These are phyloP conservation scores for Rhinocladiella similis DNA, from an alignment of 2,329 filamentous ascomycete genomes.

Conservation along the genomic window DNA sequence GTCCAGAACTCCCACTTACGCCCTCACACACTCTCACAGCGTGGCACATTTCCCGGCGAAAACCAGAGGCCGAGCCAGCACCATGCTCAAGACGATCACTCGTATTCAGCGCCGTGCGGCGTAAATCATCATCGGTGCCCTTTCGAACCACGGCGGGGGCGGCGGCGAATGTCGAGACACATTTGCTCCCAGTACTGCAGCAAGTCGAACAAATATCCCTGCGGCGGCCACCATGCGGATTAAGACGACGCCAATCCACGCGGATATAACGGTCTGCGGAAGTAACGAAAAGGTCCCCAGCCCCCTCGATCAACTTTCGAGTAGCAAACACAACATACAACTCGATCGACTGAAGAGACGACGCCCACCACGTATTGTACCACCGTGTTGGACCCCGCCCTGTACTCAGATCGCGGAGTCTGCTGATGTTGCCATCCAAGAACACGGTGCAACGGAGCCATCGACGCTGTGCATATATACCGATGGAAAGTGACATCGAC, in stretches of 20 bases:
- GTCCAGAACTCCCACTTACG: too few species aligned
- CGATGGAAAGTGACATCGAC: constrained; percentile 31
- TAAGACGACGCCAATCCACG: constrained; percentile 17
- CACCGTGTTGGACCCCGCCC: constrained; percentile 23
- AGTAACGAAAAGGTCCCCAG: neutral
- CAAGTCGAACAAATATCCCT: constrained; percentile 28
- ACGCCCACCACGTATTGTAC: constrained; percentile 22
- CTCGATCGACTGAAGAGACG: constrained; percentile 25
- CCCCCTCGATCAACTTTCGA: constrained; percentile 9
- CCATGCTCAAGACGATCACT: too few species aligned
- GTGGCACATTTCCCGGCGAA: too few species aligned
- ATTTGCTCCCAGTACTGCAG: constrained; percentile 28
- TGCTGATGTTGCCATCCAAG: constrained; percentile 16
- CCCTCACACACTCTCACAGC: too few species aligned
- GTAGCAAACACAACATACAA: constrained; percentile 20
- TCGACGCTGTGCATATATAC: constrained; percentile 25
- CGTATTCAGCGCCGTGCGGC: constrained; percentile 31
- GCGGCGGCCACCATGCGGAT: constrained; percentile 29
- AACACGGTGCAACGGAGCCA: constrained; percentile 23
- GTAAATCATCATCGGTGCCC: constrained; percentile 32
- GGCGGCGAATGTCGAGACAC: constrained; percentile 30
- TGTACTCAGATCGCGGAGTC: constrained; percentile 15
- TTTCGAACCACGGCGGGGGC: constrained; percentile 28
- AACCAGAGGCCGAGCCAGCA: too few species aligned
- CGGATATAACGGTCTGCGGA: constrained; percentile 6